Conservation (phyloP, 352 stramenopile genomes). For the Phytophthora citricola region DNA sequence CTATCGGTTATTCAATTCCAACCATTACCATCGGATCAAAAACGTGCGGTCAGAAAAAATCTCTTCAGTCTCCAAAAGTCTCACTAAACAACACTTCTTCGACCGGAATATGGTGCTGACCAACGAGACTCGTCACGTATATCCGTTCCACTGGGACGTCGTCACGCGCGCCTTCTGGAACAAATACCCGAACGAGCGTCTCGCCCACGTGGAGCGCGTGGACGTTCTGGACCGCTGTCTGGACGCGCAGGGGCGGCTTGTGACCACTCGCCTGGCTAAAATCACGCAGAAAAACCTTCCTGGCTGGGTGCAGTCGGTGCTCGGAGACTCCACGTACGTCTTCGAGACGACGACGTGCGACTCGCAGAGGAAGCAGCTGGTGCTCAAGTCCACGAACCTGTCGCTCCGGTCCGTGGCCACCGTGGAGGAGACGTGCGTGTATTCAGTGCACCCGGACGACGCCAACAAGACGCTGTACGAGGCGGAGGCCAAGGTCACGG, state of each 20-base stretch:
- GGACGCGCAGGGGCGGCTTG: conserved; percentile 68
- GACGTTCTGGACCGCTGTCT: conserved; percentile 82
- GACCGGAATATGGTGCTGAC: conserved; percentile 72
- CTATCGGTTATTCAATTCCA: too few species aligned
- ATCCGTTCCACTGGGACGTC: conserved; percentile 86
- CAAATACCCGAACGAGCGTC: conserved; percentile 87
- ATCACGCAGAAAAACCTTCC: conserved; percentile 81
- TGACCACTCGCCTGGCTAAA: conserved; percentile 77
- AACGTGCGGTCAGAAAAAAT: conserved; percentile 8
- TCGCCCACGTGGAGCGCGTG: conserved; percentile 83
- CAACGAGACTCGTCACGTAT: conserved; percentile 76
- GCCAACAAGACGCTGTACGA: conserved; percentile 66
- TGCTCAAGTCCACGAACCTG: conserved; percentile 86
- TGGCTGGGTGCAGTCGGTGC: conserved; percentile 67
- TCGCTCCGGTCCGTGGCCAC: conserved; percentile 80
- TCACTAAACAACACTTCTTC: neutral
- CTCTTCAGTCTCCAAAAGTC: conserved; percentile 17
- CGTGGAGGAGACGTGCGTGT: conserved; percentile 86
- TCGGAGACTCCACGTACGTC: conserved; percentile 81
- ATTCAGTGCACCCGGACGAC: conserved; percentile 73
- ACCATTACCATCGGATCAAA: neutral
- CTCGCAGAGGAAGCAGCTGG: conserved; percentile 60
- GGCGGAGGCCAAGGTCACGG: conserved; percentile 79
- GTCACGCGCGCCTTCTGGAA: conserved; percentile 90
- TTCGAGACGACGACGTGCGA: conserved; percentile 86